phyloP scores from a whole-genome alignment of 345 rosid species.

The Cardamine occulta region DNA sequence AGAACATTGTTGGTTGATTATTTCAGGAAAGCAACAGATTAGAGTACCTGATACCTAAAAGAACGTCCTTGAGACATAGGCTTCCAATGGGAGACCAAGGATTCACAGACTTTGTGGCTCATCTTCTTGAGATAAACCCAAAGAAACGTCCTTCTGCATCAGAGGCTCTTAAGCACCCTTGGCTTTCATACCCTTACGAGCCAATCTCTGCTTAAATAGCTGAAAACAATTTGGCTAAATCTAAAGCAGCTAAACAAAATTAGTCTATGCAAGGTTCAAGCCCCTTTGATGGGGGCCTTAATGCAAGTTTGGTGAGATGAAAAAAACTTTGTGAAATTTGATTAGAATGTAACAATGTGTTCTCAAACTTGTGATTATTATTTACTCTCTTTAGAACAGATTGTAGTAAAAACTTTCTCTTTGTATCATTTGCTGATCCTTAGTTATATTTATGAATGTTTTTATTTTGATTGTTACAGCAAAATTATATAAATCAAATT shows the following conservation, averaged over 20 bases:
- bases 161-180: constrained; percentile 95
- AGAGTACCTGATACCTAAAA: constrained; percentile 91
- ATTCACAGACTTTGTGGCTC: constrained; percentile 85
- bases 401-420: background rate
- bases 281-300: background rate
- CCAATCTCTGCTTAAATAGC: constrained; percentile 80
- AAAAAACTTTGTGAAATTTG: constrained; percentile 22
- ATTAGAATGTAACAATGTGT: constrained; percentile 38
- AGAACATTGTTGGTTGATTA: background rate
- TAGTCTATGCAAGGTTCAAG: background rate
- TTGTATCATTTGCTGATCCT: constrained; percentile 31
- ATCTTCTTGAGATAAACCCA: constrained; percentile 96
- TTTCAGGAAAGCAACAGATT: constrained; percentile 84
- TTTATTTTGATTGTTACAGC: background rate
- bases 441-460: constrained; percentile 17
- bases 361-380: constrained; percentile 38
- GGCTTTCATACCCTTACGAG: constrained; percentile 96
- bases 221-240: constrained; percentile 6
- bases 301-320: constrained; percentile 22
- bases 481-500: background rate
- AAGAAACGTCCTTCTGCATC: constrained; percentile 93
- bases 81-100: constrained; percentile 99
- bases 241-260: background rate
- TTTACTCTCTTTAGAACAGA: constrained; percentile 30
- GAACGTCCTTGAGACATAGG: constrained; percentile 90